Evolutionary conservation across 2,329 filamentous ascomycete genomes (phyloP).

Genomic region (Aquanectria penicillioides): DNA sequence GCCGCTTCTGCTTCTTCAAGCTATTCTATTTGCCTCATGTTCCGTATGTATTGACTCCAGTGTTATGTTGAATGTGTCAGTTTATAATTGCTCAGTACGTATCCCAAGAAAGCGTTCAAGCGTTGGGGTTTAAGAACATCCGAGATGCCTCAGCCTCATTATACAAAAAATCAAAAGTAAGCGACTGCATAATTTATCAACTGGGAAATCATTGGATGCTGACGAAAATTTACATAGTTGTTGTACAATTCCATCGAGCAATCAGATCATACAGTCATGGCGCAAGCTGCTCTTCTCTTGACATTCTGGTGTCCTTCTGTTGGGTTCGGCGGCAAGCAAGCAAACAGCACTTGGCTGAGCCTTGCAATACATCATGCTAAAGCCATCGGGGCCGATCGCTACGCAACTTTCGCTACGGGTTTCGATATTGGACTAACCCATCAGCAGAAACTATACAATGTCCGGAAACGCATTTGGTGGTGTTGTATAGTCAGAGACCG

Average conservation of each 20-base stretch:
- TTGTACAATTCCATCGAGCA: background rate
- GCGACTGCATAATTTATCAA: too few relatives aligned
- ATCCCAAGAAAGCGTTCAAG: background rate
- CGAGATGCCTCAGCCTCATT: background rate
- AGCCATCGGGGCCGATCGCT: background rate
- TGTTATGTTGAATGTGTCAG: too few relatives aligned
- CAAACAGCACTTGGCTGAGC: background rate
- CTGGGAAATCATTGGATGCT: too few relatives aligned
- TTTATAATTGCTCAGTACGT: background rate
- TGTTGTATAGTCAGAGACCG: slow-evolving; percentile 5
- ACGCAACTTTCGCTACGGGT: background rate
- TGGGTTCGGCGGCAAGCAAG: background rate
- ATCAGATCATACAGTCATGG: background rate
- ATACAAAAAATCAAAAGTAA: background rate
- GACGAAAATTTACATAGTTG: background rate
- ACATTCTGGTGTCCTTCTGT: slow-evolving; percentile 1
- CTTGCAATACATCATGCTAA: background rate
- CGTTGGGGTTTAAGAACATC: background rate
- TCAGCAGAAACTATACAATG: background rate
- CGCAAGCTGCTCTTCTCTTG: background rate
- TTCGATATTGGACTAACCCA: too few relatives aligned
- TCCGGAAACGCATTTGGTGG: slow-evolving; percentile 1
- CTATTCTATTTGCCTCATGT: background rate
- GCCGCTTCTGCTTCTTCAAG: background rate
- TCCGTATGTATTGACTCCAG: background rate